A percentile compares a stretch with the other conserved stretches of the same genome.
These are phyloP conservation scores for Naganishia liquefaciens DNA, from an alignment of 1,284 basidiomycete genomes.

Conservation along the genomic window DNA sequence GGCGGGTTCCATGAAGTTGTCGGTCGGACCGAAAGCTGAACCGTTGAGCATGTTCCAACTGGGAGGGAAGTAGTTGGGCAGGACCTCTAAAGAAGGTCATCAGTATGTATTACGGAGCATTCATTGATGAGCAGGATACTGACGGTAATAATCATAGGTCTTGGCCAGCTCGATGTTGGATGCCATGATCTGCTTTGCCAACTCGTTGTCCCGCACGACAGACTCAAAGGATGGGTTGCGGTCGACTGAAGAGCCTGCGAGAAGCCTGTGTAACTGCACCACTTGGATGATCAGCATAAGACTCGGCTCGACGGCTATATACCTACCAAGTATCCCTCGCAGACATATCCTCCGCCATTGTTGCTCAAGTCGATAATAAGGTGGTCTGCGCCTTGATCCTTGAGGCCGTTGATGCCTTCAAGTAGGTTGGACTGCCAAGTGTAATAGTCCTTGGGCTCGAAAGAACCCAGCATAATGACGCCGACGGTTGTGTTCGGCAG, in stretches of 20 bases:
- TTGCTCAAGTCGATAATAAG: constrained; percentile 64
- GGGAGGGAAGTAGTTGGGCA: constrained; percentile 20
- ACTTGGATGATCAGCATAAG: too few species aligned
- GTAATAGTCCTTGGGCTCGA: constrained; percentile 58
- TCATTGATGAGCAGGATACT: not conserved
- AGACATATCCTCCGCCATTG: constrained; percentile 59
- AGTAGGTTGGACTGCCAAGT: constrained; percentile 62
- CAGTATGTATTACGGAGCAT: too few species aligned
- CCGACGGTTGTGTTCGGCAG: constrained; percentile 64
- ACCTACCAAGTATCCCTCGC: constrained; percentile 26
- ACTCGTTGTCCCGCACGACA: constrained; percentile 10
- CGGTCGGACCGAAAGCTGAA: constrained; percentile 19
- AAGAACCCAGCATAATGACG: constrained; percentile 59
- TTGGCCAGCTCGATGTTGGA: constrained; percentile 24
- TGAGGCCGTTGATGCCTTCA: constrained; percentile 57
- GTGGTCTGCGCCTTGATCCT: constrained; percentile 58
- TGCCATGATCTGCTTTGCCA: constrained; percentile 22
- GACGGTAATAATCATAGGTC: constrained; percentile 20
- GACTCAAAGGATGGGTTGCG: constrained; percentile 23
- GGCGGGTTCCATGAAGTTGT: constrained; percentile 21
- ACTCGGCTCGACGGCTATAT: not conserved
- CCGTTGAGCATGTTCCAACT: constrained; percentile 15
- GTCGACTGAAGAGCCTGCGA: constrained; percentile 27
- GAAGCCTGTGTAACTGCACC: constrained; percentile 18
- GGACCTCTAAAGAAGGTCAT: not conserved